A percentile compares a stretch with the other conserved stretches of the same genome.
Evolutionary conservation across 495 filamentous ascomycete genomes (phyloP).

Genomic region (Astrocystis sublimbata): DNA sequence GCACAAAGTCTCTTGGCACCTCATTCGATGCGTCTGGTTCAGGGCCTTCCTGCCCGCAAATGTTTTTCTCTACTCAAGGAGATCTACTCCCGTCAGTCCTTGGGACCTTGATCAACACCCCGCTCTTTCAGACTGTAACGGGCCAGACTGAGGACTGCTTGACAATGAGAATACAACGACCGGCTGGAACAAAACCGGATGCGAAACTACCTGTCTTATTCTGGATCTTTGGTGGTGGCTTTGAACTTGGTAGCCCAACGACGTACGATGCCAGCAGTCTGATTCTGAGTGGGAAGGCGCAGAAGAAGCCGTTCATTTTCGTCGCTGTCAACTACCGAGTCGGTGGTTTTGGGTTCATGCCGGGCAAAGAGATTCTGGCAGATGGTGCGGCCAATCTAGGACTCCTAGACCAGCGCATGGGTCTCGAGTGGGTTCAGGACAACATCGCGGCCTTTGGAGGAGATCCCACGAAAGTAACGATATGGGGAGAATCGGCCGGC

Average conservation of each 20-base stretch:
- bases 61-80: constrained; percentile 50
- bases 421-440: constrained; percentile 62
- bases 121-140: constrained; percentile 56
- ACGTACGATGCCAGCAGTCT: constrained; percentile 61
- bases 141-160: constrained; percentile 67
- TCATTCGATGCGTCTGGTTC: constrained; percentile 52
- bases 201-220: constrained; percentile 66
- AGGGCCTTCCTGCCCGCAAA: constrained; percentile 58
- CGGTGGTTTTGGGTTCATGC: constrained; percentile 61
- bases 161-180: constrained; percentile 64
- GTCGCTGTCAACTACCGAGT: constrained; percentile 66
- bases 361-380: constrained; percentile 61
- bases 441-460: constrained; percentile 72
- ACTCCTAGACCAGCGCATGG: constrained; percentile 66
- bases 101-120: constrained; percentile 53
- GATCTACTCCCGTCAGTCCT: constrained; percentile 50
- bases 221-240: constrained; percentile 76
- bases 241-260: constrained; percentile 57
- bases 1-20: constrained; percentile 46
- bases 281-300: constrained; percentile 50
- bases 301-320: constrained; percentile 63
- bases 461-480: constrained; percentile 64
- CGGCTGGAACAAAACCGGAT: constrained; percentile 53
- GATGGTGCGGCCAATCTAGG: constrained; percentile 65
- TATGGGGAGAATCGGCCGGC: constrained; percentile 75